Conservation (phyloP, 2,329 filamentous ascomycete species). For the Rhytidhysteron rufulum region DNA sequence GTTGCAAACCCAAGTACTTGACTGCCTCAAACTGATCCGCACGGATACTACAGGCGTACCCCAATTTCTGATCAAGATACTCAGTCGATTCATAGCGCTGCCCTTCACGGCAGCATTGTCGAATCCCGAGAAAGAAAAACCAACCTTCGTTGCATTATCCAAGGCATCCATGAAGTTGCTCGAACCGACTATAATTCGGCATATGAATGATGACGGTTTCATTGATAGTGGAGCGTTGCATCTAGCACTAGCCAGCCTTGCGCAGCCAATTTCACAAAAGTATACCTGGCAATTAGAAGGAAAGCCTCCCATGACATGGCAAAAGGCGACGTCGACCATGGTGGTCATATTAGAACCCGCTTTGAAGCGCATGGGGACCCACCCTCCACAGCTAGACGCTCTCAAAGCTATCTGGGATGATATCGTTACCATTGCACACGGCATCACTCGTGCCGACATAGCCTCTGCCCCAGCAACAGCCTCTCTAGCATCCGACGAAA, state of each 20-base stretch:
- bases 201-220: conserved; percentile 62
- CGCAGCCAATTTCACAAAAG: conserved; percentile 69
- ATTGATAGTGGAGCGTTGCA: conserved; percentile 66
- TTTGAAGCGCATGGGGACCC: conserved; percentile 45
- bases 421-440: conserved; percentile 32
- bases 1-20: conserved; percentile 66
- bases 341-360: conserved; percentile 65
- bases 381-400: conserved; percentile 32
- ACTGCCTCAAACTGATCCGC: conserved; percentile 63
- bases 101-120: conserved; percentile 52
- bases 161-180: conserved; percentile 75
- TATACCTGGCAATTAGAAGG: conserved; percentile 73
- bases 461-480: conserved; percentile 33
- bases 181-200: conserved; percentile 55
- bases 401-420: conserved; percentile 61
- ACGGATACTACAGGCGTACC: conserved; percentile 63
- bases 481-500: conserved; percentile 58
- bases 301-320: conserved; percentile 72
- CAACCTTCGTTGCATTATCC: conserved; percentile 86
- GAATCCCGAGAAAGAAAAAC: conserved; percentile 42
- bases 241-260: conserved; percentile 63
- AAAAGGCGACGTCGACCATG: conserved; percentile 67
- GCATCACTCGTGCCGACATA: conserved; percentile 35
- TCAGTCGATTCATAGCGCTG: conserved; percentile 68
- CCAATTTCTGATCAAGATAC: conserved; percentile 63